A percentile compares a stretch with the other conserved stretches of the same genome.
These are phyloP conservation scores for Coemansia sp. DNA, from an alignment of 371 early-diverging fungal species.

Conservation along the genomic window DNA sequence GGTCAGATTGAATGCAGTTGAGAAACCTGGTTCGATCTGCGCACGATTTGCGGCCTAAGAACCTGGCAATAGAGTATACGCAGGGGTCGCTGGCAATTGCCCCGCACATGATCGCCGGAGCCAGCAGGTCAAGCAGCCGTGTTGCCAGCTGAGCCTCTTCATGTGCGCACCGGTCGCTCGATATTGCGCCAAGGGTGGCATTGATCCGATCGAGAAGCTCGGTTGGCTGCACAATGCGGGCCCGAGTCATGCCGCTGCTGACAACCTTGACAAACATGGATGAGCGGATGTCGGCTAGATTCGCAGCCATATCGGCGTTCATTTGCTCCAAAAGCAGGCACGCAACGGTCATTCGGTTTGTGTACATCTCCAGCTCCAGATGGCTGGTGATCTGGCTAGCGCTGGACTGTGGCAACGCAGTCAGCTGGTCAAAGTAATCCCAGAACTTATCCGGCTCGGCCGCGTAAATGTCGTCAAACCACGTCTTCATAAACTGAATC, in stretches of 20 bases:
- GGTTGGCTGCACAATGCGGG: conserved; percentile 6
- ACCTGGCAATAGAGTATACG: conserved; percentile 18
- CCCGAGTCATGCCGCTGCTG: background rate
- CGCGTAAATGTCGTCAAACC: conserved; percentile 26
- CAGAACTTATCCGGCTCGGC: conserved; percentile 12
- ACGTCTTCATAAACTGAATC: conserved; percentile 25
- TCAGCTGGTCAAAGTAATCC: conserved; percentile 19
- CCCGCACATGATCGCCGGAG: conserved; percentile 8
- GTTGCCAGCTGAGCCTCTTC: conserved; percentile 10
- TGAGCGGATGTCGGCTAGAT: background rate
- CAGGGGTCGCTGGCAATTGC: conserved; percentile 10
- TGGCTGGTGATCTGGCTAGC: background rate
- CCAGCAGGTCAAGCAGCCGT: conserved; percentile 28
- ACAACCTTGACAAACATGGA: conserved; percentile 20
- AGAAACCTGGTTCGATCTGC: conserved; percentile 4
- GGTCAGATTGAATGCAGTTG: conserved; percentile 16
- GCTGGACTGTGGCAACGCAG: conserved; percentile 4
- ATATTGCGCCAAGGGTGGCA: background rate
- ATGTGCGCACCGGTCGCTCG: background rate
- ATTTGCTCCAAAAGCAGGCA: conserved; percentile 37
- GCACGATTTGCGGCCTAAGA: conserved; percentile 1
- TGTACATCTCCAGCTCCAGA: conserved; percentile 37
- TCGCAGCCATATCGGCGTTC: conserved; percentile 28
- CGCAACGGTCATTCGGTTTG: conserved; percentile 24
- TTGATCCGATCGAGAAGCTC: conserved; percentile 1